Evolutionary conservation across 2,329 filamentous ascomycete genomes (phyloP), one percentile per base, ranked within the genome.

Genomic region (Polychaeton citri): DNA sequence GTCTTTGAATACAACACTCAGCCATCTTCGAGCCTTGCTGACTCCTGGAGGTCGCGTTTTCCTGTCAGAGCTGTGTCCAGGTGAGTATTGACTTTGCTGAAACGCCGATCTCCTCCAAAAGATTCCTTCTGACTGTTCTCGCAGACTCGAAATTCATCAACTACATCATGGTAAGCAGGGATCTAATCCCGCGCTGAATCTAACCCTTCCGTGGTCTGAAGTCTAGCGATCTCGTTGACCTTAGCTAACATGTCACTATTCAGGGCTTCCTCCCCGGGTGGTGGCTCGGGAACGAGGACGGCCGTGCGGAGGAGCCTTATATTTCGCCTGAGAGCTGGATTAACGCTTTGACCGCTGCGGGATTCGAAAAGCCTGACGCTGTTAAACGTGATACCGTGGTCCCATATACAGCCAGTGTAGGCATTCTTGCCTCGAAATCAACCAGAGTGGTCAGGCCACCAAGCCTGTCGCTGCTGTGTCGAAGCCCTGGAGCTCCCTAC

Each of bases 251-350:
- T n/a, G n/a, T n/a, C n/a, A n/a, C n/a, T n/a, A 19, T 16, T 35
- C 19, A 39, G 36, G 57, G 54, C 1, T 30, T 43, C 8, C 38
- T 57, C 0, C 42, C 49, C 0, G 49, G 50, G 2, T 59, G 55
- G 55, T 59, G 54, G 54, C 30, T 49, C 6, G 52, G 52, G 2
- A 44, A 38, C n/a, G 36, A 39, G 6, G 51, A 59, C 19, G 44
- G 40, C 4, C 41, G 54, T 21, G 21, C 28, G 2, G 15, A 44
- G 24, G 24, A 28, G 15, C 24, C 24, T 4, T 28, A 28, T 7
- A 10, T 28, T 28, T 15, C 24, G 12, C 7, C 24, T 4, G 12
- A 10, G 15, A 15, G 15, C 12, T 28, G 24, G 24, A 15, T 12
- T 10, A 28, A 28, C 5, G 12, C 12, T 7, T 7, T 28, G 15